Evolutionary conservation across 352 stramenopile genomes (phyloP).

Genomic region (Phytopythium vexans): DNA sequence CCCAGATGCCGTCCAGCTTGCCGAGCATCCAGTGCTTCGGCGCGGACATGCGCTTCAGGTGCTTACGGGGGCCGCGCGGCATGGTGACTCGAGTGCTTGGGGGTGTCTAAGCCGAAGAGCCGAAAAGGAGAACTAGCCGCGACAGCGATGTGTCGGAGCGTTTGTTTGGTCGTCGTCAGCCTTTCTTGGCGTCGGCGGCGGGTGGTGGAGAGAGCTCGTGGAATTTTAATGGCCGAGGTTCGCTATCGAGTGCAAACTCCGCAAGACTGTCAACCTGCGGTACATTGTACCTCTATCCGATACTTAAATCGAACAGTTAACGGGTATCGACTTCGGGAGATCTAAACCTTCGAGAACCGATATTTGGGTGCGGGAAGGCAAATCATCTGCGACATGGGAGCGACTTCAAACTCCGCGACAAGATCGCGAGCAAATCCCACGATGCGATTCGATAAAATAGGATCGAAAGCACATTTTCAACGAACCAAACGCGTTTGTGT

Average conservation of each 20-base stretch:
- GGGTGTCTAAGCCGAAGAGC: conserved; percentile 23
- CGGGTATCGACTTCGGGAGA: background rate
- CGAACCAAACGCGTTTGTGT: background rate
- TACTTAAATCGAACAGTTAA: background rate
- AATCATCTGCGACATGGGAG: background rate
- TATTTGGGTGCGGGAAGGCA: background rate
- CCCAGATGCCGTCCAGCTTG: conserved; percentile 91
- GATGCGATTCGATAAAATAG: background rate
- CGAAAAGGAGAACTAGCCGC: conserved; percentile 57
- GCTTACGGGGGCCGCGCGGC: conserved; percentile 84
- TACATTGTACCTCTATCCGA: too few species aligned
- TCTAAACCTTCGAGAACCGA: background rate
- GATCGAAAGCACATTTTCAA: background rate
- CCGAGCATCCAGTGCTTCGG: conserved; percentile 90
- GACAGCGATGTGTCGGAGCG: background rate
- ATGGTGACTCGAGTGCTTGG: conserved; percentile 35
- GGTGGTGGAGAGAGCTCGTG: conserved; percentile 4
- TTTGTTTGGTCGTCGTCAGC: too few species aligned
- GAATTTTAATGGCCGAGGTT: background rate
- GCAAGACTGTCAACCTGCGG: background rate
- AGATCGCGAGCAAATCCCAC: background rate
- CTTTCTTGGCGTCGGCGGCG: background rate
- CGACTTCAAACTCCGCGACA: background rate
- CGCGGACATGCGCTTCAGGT: conserved; percentile 85
- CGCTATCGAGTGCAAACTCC: background rate